A percentile compares a stretch with the other conserved stretches of the same genome.
phyloP scores from a whole-genome alignment of 2,329 filamentous ascomycete species.

The Colletotrichum magnum region DNA sequence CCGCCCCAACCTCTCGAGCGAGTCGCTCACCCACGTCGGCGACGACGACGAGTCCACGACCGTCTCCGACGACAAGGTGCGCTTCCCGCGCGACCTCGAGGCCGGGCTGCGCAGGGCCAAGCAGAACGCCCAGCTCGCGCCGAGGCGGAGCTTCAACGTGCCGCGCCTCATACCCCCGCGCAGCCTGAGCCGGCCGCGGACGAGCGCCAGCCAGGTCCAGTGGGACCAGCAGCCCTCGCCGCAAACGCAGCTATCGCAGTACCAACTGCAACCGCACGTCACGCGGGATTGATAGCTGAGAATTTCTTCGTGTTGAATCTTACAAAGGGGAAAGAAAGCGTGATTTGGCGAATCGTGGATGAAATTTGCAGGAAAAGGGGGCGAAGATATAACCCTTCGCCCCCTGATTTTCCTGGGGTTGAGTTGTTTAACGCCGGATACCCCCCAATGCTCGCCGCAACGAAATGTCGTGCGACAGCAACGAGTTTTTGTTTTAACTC shows the following conservation, averaged over 20 bases:
- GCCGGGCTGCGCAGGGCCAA: conserved; percentile 15
- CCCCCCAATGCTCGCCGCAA: too few relatives aligned
- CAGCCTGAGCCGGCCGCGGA: conserved; percentile 16
- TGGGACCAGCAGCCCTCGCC: conserved; percentile 10
- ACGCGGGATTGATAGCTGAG: neutral
- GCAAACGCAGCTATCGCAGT: too few relatives aligned
- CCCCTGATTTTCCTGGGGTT: too few relatives aligned
- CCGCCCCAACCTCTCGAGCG: conserved; percentile 46
- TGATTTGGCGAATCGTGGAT: too few relatives aligned
- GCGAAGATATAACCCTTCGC: too few relatives aligned
- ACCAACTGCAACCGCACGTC: neutral
- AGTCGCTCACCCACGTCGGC: conserved; percentile 4
- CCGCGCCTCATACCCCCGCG: neutral
- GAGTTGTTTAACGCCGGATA: too few relatives aligned
- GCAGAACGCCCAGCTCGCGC: conserved; percentile 6
- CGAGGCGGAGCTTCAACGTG: conserved; percentile 25
- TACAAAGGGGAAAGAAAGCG: too few relatives aligned
- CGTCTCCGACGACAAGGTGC: conserved; percentile 16
- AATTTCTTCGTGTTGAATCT: too few relatives aligned
- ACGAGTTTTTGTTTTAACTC: too few relatives aligned
- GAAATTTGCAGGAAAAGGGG: too few relatives aligned
- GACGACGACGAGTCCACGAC: conserved; percentile 20
- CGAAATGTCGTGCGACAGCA: too few relatives aligned
- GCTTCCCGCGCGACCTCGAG: conserved; percentile 22
- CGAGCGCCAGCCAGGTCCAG: conserved; percentile 18